These are phyloP conservation scores for Millerozyma acaciae DNA, from an alignment of 805 yeast species.

Conservation along the genomic window DNA sequence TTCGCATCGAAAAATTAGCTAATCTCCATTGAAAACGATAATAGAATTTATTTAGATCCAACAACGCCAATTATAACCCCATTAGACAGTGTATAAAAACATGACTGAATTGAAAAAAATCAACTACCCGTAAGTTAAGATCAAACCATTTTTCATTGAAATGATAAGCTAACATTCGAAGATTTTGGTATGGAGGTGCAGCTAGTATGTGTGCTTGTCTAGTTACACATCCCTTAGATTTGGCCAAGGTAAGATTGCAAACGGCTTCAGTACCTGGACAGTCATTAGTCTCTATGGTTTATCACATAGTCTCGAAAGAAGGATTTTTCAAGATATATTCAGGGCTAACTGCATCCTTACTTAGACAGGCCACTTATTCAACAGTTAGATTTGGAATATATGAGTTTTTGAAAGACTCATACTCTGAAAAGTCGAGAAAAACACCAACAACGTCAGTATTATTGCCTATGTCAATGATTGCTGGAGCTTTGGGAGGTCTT, in stretches of 20 bases:
- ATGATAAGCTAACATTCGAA: constrained; percentile 7
- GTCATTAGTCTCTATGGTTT: constrained; percentile 57
- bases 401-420: constrained; percentile 62
- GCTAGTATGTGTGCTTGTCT: constrained; percentile 65
- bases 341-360: constrained; percentile 75
- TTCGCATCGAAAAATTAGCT: no score
- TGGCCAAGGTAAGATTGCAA: constrained; percentile 84
- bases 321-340: constrained; percentile 71
- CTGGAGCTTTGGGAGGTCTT: constrained; percentile 80
- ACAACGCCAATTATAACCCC: no score
- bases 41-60: no score
- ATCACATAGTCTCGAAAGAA: constrained; percentile 55
- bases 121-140: constrained; percentile 8
- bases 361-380: constrained; percentile 86
- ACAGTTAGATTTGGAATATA: constrained; percentile 85
- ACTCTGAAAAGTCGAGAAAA: constrained; percentile 35
- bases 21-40: no score
- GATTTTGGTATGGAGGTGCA: constrained; percentile 67
- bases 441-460: constrained; percentile 56
- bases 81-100: no score
- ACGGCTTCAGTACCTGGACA: constrained; percentile 70
- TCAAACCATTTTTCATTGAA: background rate
- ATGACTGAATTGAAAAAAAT: no score
- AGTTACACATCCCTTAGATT: constrained; percentile 77
- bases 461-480: constrained; percentile 77